Percentiles rank a stretch among this genome's conserved stretches.
phyloP scores from a whole-genome alignment of 2,329 filamentous ascomycete species.

The Pseudofabraea citricarpa region DNA sequence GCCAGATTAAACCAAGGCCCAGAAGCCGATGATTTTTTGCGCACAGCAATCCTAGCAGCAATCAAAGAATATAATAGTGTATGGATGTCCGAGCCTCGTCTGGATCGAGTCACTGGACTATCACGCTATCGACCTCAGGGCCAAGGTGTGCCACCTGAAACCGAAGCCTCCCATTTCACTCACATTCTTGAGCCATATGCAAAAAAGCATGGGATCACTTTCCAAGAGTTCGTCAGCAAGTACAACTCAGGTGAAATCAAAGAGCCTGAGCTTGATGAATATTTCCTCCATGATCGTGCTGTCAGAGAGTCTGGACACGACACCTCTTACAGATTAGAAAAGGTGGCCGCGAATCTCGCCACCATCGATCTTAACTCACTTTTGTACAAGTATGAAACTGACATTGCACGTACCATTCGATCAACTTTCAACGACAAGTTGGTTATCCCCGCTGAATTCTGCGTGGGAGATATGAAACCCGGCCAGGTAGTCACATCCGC shows the following conservation, averaged over 20 bases:
- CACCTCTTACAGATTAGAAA: constrained; percentile 89
- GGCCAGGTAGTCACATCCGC: constrained; percentile 77
- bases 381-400: constrained; percentile 94
- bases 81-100: constrained; percentile 35
- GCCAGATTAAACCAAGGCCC: constrained; percentile 84
- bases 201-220: constrained; percentile 67
- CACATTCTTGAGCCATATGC: constrained; percentile 33
- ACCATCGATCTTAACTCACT: constrained; percentile 94
- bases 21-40: constrained; percentile 73
- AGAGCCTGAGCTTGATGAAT: constrained; percentile 88
- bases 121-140: constrained; percentile 48
- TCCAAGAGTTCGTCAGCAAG: constrained; percentile 78
- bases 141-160: constrained; percentile 50
- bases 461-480: constrained; percentile 59
- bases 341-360: constrained; percentile 79
- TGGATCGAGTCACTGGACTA: constrained; percentile 43
- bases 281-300: constrained; percentile 93
- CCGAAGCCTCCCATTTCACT: constrained; percentile 49
- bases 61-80: constrained; percentile 63
- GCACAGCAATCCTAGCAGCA: constrained; percentile 75
- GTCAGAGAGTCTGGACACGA: constrained; percentile 97
- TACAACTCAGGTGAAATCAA: constrained; percentile 76
- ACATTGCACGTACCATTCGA: constrained; percentile 84
- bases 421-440: constrained; percentile 79
- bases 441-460: constrained; percentile 78